Conservation (phyloP, 1,139 yeast genomes). For the Yamadazyma epiphylla region DNA sequence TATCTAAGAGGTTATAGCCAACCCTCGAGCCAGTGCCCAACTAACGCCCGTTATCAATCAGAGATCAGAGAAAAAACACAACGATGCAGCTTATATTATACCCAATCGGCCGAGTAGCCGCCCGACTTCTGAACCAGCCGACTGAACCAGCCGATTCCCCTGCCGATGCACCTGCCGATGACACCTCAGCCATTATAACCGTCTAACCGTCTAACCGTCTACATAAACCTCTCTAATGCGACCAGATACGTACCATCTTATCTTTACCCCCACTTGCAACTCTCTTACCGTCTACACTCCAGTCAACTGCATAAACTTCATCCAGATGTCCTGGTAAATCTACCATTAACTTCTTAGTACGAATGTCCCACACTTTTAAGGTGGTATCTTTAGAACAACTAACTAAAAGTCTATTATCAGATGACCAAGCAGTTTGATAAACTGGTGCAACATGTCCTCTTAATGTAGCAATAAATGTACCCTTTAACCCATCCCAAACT, state of each 20-base stretch:
- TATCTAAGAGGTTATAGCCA: no score
- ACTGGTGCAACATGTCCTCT: slow-evolving; percentile 98
- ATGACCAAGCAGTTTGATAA: slow-evolving; percentile 98
- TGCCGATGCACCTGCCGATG: no score
- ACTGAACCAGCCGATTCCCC: no score
- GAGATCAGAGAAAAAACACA: no score
- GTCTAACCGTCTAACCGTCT: no score
- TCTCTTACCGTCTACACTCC: slow-evolving; percentile 92
- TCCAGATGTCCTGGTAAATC: slow-evolving; percentile 96
- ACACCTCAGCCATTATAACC: no score
- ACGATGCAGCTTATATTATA: no score
- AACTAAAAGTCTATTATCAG: slow-evolving; percentile 86
- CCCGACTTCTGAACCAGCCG: no score
- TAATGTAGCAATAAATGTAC: slow-evolving; percentile 83
- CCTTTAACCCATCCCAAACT: slow-evolving; percentile 93
- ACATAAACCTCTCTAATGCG: slow-evolving; percentile 65
- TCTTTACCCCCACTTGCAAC: slow-evolving; percentile 98
- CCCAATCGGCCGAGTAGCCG: no score
- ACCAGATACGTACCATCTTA: slow-evolving; percentile 89
- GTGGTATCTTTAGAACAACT: slow-evolving; percentile 97
- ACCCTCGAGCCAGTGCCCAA: no score
- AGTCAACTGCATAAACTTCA: slow-evolving; percentile 95
- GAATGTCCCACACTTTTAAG: slow-evolving; percentile 93
- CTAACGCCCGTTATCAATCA: no score
- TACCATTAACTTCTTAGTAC: slow-evolving; percentile 75